These are phyloP conservation scores for Rubus idaeus DNA, from an alignment of 306 rosid species.

Conservation along the genomic window DNA sequence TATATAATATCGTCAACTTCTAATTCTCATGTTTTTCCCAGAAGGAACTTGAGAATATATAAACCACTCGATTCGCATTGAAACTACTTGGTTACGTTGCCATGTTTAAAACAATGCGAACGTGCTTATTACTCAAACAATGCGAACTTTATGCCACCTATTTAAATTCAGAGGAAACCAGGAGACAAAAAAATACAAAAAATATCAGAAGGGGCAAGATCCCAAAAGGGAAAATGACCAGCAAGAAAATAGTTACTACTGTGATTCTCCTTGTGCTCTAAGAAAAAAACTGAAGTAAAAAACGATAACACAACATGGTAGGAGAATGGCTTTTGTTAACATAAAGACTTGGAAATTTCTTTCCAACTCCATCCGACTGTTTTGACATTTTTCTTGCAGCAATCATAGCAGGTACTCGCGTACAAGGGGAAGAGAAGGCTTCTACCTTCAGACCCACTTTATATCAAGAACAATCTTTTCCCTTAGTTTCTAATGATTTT, in stretches of 20 bases:
- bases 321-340: not conserved
- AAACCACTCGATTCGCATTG: not conserved
- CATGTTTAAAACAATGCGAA: not conserved
- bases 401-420: constrained; percentile 37
- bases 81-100: too few species aligned
- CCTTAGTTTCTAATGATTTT: constrained; percentile 27
- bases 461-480: constrained; percentile 36
- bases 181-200: not conserved
- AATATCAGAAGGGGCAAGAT: too few species aligned
- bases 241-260: not conserved
- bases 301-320: not conserved
- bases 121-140: not conserved
- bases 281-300: not conserved
- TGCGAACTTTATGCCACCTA: not conserved
- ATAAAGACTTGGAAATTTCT: not conserved
- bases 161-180: not conserved
- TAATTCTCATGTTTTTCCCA: not conserved
- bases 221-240: not conserved
- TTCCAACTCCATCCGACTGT: constrained; percentile 1
- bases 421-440: constrained; percentile 41
- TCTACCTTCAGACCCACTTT: constrained; percentile 41
- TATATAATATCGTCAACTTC: not conserved
- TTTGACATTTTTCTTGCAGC: constrained; percentile 23
- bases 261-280: not conserved
- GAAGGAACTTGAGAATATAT: not conserved